These are phyloP conservation scores for Colletotrichum camelliae DNA, from an alignment of 2,329 filamentous ascomycete species.

Conservation along the genomic window DNA sequence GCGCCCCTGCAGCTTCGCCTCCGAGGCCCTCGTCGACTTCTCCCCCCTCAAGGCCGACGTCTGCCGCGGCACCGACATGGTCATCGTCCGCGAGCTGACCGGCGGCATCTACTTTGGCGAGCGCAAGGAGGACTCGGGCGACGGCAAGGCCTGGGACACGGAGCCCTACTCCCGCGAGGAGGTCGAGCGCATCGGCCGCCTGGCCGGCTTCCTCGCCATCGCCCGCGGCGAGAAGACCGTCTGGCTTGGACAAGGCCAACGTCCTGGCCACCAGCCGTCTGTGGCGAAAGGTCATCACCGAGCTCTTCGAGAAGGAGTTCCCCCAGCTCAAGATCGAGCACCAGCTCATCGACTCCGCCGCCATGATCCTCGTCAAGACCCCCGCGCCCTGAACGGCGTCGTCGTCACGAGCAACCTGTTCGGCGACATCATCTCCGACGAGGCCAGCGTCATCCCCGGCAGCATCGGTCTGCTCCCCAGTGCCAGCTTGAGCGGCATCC, in stretches of 20 bases:
- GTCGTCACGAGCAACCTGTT: slow-evolving; percentile 94
- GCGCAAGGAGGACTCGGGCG: slow-evolving; percentile 78
- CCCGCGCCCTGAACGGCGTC: slow-evolving; percentile 84
- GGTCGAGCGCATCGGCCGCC: slow-evolving; percentile 85
- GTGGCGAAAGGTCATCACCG: slow-evolving; percentile 86
- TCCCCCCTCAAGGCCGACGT: slow-evolving; percentile 88
- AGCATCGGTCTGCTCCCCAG: slow-evolving; percentile 87
- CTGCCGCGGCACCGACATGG: slow-evolving; percentile 88
- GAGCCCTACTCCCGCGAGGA: slow-evolving; percentile 86
- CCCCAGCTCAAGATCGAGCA: slow-evolving; percentile 83
- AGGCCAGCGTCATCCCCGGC: slow-evolving; percentile 93
- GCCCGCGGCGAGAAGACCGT: slow-evolving; percentile 73
- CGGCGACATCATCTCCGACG: slow-evolving; percentile 94
- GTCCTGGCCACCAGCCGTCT: slow-evolving; percentile 88
- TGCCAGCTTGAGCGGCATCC: slow-evolving; percentile 84
- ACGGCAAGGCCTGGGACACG: slow-evolving; percentile 78
- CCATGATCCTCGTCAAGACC: slow-evolving; percentile 98
- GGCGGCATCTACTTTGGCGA: slow-evolving; percentile 97
- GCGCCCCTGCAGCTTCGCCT: slow-evolving; percentile 93
- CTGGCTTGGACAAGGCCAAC: slow-evolving; percentile 93
- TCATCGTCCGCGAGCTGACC: slow-evolving; percentile 90
- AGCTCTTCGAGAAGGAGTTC: slow-evolving; percentile 88
- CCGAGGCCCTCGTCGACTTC: slow-evolving; percentile 79
- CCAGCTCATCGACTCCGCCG: slow-evolving; percentile 94
- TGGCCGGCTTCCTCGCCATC: slow-evolving; percentile 82